Evolutionary conservation across 2,329 filamentous ascomycete genomes (phyloP).

Genomic region (Ceratocystiopsis sp.): DNA sequence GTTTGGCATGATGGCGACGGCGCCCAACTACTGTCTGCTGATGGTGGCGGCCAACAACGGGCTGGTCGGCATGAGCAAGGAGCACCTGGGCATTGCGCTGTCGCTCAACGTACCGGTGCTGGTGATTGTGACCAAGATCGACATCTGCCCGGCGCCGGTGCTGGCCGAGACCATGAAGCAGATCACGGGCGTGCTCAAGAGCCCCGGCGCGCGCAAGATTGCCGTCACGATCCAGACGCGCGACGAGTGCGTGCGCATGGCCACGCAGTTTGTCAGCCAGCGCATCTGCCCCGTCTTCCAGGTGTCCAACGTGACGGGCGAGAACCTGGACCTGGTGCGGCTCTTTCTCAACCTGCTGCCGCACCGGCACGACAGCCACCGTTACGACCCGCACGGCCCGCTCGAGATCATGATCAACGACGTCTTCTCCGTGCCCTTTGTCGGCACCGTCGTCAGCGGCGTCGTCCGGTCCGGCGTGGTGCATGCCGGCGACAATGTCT

Average conservation of each 20-base stretch:
- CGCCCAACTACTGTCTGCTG: constrained; percentile 90
- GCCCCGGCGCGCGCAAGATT: constrained; percentile 83
- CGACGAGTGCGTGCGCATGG: constrained; percentile 87
- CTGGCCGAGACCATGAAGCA: constrained; percentile 85
- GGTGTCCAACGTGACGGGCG: constrained; percentile 91
- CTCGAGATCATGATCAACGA: constrained; percentile 96
- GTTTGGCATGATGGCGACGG: constrained; percentile 84
- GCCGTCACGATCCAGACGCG: constrained; percentile 87
- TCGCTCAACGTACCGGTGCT: constrained; percentile 94
- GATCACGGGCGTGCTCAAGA: constrained; percentile 83
- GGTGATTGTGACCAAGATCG: constrained; percentile 95
- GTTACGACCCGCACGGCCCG: constrained; percentile 72
- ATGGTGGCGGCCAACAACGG: constrained; percentile 99
- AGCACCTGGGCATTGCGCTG: constrained; percentile 87
- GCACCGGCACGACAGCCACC: constrained; percentile 50
- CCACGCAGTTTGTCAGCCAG: constrained; percentile 87
- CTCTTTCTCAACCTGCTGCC: constrained; percentile 91
- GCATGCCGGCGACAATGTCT: constrained; percentile 75
- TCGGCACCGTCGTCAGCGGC: constrained; percentile 88
- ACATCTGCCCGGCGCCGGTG: constrained; percentile 93
- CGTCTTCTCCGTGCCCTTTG: constrained; percentile 93
- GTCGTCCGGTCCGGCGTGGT: constrained; percentile 79
- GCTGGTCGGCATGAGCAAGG: constrained; percentile 93
- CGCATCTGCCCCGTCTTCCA: constrained; percentile 96
- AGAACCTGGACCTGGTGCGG: constrained; percentile 77